phyloP scores from a whole-genome alignment of 257 asterid species.

The Haberlea rhodopensis region DNA sequence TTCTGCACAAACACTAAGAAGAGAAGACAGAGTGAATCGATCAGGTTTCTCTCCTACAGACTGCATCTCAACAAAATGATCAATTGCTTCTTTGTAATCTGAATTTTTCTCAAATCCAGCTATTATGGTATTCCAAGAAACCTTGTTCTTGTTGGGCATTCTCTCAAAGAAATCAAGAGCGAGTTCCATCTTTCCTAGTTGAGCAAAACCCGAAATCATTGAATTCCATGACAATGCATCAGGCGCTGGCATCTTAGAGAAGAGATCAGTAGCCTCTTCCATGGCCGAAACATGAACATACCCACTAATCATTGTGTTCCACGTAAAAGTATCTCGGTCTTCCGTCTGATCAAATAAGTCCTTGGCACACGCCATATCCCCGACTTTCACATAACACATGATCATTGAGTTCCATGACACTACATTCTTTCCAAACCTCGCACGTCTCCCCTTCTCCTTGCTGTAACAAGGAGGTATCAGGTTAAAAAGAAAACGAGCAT shows the following conservation, averaged over 20 bases:
- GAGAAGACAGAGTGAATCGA: conserved; percentile 70
- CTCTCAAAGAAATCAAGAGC: conserved; percentile 54
- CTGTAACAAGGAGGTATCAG: conserved; percentile 35
- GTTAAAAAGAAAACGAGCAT: conserved; percentile 65
- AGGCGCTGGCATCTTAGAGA: conserved; percentile 57
- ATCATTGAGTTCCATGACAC: conserved; percentile 89
- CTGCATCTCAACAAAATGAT: conserved; percentile 64
- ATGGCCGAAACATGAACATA: conserved; percentile 56
- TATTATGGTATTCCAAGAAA: conserved; percentile 79
- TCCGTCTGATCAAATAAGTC: conserved; percentile 63
- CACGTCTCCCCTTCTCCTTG: conserved; percentile 12
- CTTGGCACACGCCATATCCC: conserved; percentile 56
- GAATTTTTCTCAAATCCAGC: conserved; percentile 67
- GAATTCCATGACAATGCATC: conserved; percentile 76
- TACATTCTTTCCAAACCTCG: conserved; percentile 47
- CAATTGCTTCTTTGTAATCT: conserved; percentile 50
- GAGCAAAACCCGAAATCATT: conserved; percentile 64
- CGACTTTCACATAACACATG: conserved; percentile 69
- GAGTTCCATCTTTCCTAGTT: conserved; percentile 48
- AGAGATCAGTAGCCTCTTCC: conserved; percentile 57
- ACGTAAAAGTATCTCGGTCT: conserved; percentile 52
- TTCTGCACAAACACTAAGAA: conserved; percentile 73
- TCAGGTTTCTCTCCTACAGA: conserved; percentile 67
- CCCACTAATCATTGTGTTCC: conserved; percentile 81
- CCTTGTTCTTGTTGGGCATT: conserved; percentile 57